Percentiles rank a stretch among this genome's conserved stretches.
Conservation (phyloP, 2,329 filamentous ascomycete species). For the Cytospora leucostoma region DNA sequence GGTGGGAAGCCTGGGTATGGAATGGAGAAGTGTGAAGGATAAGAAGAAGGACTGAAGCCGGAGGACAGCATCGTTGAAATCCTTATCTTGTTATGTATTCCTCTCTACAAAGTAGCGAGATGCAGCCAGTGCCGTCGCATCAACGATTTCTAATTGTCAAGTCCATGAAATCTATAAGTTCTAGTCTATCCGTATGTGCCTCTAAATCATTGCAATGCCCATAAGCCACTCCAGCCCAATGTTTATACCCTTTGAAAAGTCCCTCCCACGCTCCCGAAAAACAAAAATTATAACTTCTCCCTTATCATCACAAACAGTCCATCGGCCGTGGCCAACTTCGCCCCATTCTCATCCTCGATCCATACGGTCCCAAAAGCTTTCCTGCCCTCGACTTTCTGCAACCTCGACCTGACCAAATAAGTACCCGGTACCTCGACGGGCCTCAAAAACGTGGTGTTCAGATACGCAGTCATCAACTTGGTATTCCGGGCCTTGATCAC, state of each 20-base stretch:
- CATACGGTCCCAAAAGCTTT: conserved; percentile 54
- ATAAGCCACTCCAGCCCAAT: no score
- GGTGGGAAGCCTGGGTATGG: conserved; percentile 22
- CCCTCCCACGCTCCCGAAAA: background rate
- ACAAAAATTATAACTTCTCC: conserved; percentile 27
- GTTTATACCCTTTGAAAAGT: no score
- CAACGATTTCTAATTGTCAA: no score
- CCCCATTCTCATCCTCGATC: conserved; percentile 51
- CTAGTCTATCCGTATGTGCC: no score
- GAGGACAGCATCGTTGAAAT: background rate
- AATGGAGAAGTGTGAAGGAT: conserved; percentile 25
- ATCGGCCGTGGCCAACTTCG: conserved; percentile 52
- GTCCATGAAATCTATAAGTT: no score
- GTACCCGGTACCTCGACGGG: conserved; percentile 53
- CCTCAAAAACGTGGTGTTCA: conserved; percentile 56
- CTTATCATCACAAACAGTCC: conserved; percentile 49
- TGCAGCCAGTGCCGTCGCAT: no score
- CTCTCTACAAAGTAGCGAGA: no score
- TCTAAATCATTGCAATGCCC: no score
- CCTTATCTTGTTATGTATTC: no score
- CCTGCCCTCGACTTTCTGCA: conserved; percentile 51
- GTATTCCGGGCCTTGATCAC: conserved; percentile 31
- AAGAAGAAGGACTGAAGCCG: conserved; percentile 18
- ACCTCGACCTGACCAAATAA: conserved; percentile 48
- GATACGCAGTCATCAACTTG: conserved; percentile 49